Base-by-base conservation (phyloP, 371 early-diverging fungal genomes). In the Vairimorpha ceranae region DNA sequence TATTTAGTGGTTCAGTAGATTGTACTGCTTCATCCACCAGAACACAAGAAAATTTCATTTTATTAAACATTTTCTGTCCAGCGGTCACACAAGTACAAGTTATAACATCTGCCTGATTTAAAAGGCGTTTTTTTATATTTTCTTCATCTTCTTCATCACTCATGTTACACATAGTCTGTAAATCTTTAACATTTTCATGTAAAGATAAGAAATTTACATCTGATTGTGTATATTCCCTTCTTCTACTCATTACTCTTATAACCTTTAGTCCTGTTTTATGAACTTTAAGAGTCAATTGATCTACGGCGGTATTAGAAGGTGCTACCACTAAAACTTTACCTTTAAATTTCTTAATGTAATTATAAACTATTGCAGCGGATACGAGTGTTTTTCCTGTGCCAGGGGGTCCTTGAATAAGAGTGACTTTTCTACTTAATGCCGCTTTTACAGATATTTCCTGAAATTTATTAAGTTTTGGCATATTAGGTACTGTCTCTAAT, bases 271-370 rank as follows among this genome's bases (percentile, higher is more conserved):
- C 93, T 0, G 94, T 93, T 38, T 87, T 87, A 82, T 67, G 91
- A 70, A 97, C 92, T 81, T 93, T 93, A 74, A 92, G 90, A 0
- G 95, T 89, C 43, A 97, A 83, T 82, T 97, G 94, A 84, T 97
- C 97, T 0, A 95, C 96, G 35, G 98, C 98, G 0, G 95, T 95
- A 80, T 97, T 97, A 78, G 90, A 89, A n/a, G 98, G 96, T 0
- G 97, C 95, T 77, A 92, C 92, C 0, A 97, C 94, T 46, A 97
- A 84, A 7, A 97, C 89, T 84, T 92, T 93, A 8, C 92, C 63
- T 45, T 72, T 67, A 43, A 51, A 60, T 23, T 54, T 27, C 27
- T 91, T 90, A 65, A 92, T 91, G 17, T 96, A 85, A 80, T 95
- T 94, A 79, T 95, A 95, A 12, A 95, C 95, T 75, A 97, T 87